Percentiles rank a stretch among this genome's conserved stretches.
These are phyloP conservation scores for Litsea cubeba DNA, from an alignment of 164 flowering plant genomes.

Conservation along the genomic window DNA sequence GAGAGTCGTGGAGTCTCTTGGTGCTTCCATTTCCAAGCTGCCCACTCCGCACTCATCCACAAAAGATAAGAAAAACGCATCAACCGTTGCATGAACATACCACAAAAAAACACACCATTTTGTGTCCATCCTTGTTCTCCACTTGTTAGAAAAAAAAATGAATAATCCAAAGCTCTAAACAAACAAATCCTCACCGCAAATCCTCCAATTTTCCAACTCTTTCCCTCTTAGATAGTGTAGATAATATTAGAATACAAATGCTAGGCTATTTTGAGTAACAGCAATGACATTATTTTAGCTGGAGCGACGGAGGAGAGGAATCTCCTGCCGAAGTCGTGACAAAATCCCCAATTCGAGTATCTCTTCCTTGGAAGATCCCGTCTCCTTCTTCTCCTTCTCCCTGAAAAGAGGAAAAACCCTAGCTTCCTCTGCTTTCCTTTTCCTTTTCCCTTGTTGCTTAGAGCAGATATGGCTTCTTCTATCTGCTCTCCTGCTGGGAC, in stretches of 20 bases:
- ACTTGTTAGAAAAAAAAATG: neutral
- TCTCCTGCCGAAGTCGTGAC: slow-evolving; percentile 10
- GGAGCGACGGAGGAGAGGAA: neutral
- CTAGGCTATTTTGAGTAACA: neutral
- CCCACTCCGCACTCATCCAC: neutral
- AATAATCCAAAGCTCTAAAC: neutral
- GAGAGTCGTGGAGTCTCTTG: neutral
- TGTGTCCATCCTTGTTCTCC: neutral
- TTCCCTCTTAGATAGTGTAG: too few relatives aligned
- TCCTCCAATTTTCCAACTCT: too few relatives aligned
- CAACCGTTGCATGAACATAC: too few relatives aligned
- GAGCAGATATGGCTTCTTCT: slow-evolving; percentile 14
- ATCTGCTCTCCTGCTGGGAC: slow-evolving; percentile 6
- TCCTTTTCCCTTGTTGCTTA: neutral
- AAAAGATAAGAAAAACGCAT: neutral
- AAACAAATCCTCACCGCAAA: neutral
- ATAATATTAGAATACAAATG: neutral
- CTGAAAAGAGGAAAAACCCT: neutral
- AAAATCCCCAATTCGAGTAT: slow-evolving; percentile 17
- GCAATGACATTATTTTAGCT: too few relatives aligned
- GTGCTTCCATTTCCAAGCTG: slow-evolving; percentile 13
- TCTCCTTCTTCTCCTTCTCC: neutral
- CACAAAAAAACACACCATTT: neutral
- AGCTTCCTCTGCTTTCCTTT: neutral
- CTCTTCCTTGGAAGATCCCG: slow-evolving; percentile 14